Evolutionary conservation across 805 yeast genomes (phyloP), one percentile per base, ranked within the genome.

Genomic region (Candida chauliodis): DNA sequence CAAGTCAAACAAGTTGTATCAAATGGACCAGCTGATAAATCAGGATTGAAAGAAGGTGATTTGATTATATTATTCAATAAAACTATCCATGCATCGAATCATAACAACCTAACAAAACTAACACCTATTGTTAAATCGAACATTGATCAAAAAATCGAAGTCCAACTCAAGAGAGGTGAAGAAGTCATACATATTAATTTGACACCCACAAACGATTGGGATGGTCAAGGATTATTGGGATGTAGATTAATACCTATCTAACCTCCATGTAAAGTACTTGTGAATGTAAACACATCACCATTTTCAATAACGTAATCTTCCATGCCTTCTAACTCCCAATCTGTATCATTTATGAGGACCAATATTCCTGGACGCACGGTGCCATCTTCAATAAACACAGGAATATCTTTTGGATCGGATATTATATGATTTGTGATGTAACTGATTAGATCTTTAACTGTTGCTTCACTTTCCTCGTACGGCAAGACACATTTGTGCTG

Each of bases 191-290:
- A 21, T 8, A 17, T 58, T 50, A 19, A 49, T 45, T 34, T 55
- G 64, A 38, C 50, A 2, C 91, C 90, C 1, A 56, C 71, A 5
- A 55, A 55, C 4, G 56, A 61, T 11, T 84, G 90, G 90, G 65
- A 62, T 30, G 91, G 91, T 6, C 60, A 62, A 24, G 90, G 91
- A 2, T 46, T 79, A n/a, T 57, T 84, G 23, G 91, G 91, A 1
- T 84, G 89, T 56, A 76, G 73, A 44, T 49, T 83, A 25, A 62
- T 64, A 16, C 73, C 72, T 33, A 33, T 73, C 22, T 72, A 56
- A 52, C 99, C 99, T 4, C 99, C 99, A 51, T 91, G 99, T 44
- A 91, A 66, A 3, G 99, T 93, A 29, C 95, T 84, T 1, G 97
- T 91, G 53, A 91, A 91, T 2, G 95, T 79, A 27, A 91, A 73